Base-by-base conservation (phyloP, 2,329 filamentous ascomycete species). In the Laburnicola sp. region DNA sequence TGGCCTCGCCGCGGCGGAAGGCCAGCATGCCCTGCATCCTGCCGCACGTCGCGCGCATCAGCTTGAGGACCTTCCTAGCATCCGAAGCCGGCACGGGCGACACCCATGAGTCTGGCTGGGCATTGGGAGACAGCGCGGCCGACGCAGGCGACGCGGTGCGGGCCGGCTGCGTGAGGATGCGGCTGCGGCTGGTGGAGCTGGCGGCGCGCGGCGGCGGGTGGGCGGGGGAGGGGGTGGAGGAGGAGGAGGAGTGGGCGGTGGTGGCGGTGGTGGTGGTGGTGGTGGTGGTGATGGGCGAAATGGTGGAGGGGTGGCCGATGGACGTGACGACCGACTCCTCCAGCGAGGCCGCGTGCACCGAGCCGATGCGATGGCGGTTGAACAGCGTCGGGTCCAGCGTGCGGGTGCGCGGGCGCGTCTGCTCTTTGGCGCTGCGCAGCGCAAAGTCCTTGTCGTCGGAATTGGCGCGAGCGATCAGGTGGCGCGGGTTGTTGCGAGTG, bases 1-100 rank as follows among this genome's bases (percentile, higher is more conserved):
- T 83, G 23, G 77, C 76, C 10, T 79, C 77, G 32, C 84, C 83
- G 37, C 79, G 78, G 61, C 87, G 84, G 66, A 89, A 93, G 57
- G 89, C 86, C 27, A 91, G 79, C 59, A 87, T 85, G 49, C 89
- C 89, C 62, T 85, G 86, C 89, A 93, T 94, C 58, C 86, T 82
- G 26, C 90, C 89, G 64, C 86, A 88, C 5, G 91, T 76, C 23
- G 82, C 86, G 69, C 86, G 89, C 88, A 94, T 93, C 53, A 94
- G 74, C 62, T 84, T 79, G 47, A 91, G 75, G 25, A 93, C 81
- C 65, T 85, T 88, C 60, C 86, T 86, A 34, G 87, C 84, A 71
- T 91, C 86, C 21, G 82, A 80, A 3, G 85, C 86, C 31, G 82
- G 80, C 42, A 75, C 60, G 49, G 76, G 62, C 66, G 68, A 54